Conservation (phyloP, 495 filamentous ascomycete genomes). For the Polyplosphaeria fusca region DNA sequence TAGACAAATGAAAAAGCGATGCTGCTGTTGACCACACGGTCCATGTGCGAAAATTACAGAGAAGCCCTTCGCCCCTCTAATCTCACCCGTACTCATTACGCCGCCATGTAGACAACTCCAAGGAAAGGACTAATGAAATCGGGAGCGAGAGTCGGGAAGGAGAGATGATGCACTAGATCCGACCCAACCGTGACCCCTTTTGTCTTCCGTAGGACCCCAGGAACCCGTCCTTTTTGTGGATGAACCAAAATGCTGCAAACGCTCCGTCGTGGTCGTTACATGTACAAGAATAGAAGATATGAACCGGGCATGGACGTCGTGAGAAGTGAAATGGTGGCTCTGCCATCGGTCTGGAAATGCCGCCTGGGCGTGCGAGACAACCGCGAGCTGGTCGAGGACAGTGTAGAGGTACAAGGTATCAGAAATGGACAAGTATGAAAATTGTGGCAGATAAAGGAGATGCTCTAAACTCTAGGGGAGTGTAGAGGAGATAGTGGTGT, state of each 20-base stretch:
- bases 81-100: too few species aligned
- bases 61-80: too few species aligned
- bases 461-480: not conserved
- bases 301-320: conserved; percentile 2
- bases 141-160: not conserved
- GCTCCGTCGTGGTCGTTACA: conserved; percentile 4
- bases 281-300: conserved; percentile 10
- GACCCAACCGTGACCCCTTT: conserved; percentile 5
- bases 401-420: conserved; percentile 13
- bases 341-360: not conserved
- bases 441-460: too few species aligned
- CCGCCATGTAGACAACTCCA: too few species aligned
- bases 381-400: too few species aligned
- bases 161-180: conserved; percentile 2
- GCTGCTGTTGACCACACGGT: too few species aligned
- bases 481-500: conserved; percentile 6
- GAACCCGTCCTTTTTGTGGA: conserved; percentile 2
- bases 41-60: too few species aligned
- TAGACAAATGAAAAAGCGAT: too few species aligned
- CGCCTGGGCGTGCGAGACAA: conserved; percentile 4
- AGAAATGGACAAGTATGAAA: not conserved
- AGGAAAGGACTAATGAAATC: too few species aligned
- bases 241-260: not conserved
- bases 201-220: conserved; percentile 15
- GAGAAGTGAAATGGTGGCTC: conserved; percentile 6